Evolutionary conservation across 2,329 filamentous ascomycete species (phyloP), one percentile per base, ranked within the genome.

Genomic region (Pseudocercospora macadamiae): DNA sequence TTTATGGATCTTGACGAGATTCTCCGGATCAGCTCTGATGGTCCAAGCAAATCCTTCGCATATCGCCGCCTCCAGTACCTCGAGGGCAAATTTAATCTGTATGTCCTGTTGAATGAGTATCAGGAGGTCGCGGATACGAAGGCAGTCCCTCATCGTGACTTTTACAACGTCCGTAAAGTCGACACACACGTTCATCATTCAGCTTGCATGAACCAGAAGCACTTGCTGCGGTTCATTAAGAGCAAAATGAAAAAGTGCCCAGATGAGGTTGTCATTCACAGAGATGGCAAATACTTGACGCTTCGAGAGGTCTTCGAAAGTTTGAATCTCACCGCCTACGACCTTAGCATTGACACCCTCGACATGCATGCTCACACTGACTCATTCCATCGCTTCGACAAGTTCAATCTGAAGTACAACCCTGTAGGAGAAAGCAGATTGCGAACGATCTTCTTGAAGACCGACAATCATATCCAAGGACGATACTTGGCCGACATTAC

Each of bases 331-430:
- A 97, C 93, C 4, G 95, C 95, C 0, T 99, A 99, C 74, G 95
- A 99, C 73, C 81, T 99, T 54, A 97, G 93, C 75, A 99, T 99
- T 64, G 95, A 99, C 76, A 99, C 95, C 1, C 83, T 99, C 30
- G 95, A 99, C 77, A 99, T 99, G 95, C 95, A 99, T 79, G 93
- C 95, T 21, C 95, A 99, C 72, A 97, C 91, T 9, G 95, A 99
- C 75, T 96, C 91, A 0, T 99, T 99, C 78, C 95, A 99, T 76
- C 90, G 95, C 3, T 99, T 99, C 73, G 95, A 99, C 80, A 99
- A 99, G 75, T 99, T 99, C 83, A 99, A 99, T 73, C 81, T 99
- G 57, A 99, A 99, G 74, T 99, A 99, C 74, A 99, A 99, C 68
- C 95, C 95, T 0, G 88, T 99, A 61, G 95, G 95, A 51, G 95